A percentile compares a stretch with the other conserved stretches of the same genome.
These are phyloP conservation scores for Aspergillus fijiensis DNA, from an alignment of 2,329 filamentous ascomycete genomes.

Conservation along the genomic window DNA sequence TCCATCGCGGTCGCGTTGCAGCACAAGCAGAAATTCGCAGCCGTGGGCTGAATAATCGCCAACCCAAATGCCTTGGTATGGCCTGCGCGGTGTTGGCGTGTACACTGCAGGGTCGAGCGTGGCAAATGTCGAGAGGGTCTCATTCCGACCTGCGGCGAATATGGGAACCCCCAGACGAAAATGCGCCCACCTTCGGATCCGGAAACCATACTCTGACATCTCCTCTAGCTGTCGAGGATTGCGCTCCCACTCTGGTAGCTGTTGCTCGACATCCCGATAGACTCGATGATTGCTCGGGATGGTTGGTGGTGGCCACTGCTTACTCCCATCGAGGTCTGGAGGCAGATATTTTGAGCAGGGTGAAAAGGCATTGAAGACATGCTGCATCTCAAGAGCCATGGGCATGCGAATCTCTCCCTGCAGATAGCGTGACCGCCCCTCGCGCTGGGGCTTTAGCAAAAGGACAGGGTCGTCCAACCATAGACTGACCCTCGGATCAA, in stretches of 20 bases:
- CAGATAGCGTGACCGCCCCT: slow-evolving; percentile 23
- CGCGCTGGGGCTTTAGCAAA: slow-evolving; percentile 48
- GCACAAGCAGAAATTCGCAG: slow-evolving; percentile 80
- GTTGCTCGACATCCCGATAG: slow-evolving; percentile 49
- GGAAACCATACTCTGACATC: slow-evolving; percentile 69
- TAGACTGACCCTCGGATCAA: slow-evolving; percentile 67
- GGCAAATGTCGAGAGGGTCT: slow-evolving; percentile 62
- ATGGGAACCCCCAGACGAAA: slow-evolving; percentile 53
- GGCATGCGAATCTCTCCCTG: slow-evolving; percentile 52
- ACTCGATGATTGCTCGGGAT: slow-evolving; percentile 65
- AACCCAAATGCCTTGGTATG: slow-evolving; percentile 87
- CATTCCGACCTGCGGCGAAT: slow-evolving; percentile 30
- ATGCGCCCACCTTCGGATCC: slow-evolving; percentile 74
- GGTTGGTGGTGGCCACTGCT: slow-evolving; percentile 73
- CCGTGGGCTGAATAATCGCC: slow-evolving; percentile 88
- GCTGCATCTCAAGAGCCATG: slow-evolving; percentile 53
- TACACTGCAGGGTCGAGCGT: slow-evolving; percentile 75
- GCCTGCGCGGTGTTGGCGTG: slow-evolving; percentile 74
- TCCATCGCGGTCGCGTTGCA: slow-evolving; percentile 62
- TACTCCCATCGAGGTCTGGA: slow-evolving; percentile 43
- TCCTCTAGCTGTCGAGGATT: slow-evolving; percentile 56
- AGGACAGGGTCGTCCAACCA: slow-evolving; percentile 74
- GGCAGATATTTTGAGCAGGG: slow-evolving; percentile 56
- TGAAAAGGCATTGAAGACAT: slow-evolving; percentile 66
- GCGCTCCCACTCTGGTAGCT: slow-evolving; percentile 47